A percentile compares a stretch with the other conserved stretches of the same genome.
Conservation (phyloP, 495 filamentous ascomycete species). For the Penicillium steckii region DNA sequence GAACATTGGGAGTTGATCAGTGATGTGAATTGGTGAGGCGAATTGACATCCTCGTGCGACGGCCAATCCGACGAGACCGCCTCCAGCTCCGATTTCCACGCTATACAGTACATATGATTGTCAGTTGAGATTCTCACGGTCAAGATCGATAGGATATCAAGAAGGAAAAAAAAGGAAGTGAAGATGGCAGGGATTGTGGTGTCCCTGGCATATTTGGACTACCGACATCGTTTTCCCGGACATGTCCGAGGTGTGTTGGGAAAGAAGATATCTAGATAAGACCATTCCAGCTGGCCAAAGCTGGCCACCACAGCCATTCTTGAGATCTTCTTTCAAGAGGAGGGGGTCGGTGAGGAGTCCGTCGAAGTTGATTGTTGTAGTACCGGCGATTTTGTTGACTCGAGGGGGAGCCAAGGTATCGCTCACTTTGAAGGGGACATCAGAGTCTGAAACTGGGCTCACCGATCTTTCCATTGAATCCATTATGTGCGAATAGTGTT, state of each 20-base stretch:
- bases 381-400: constrained; percentile 60
- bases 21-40: constrained; percentile 61
- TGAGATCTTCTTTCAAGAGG: constrained; percentile 77
- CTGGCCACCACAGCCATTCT: constrained; percentile 85
- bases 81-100: constrained; percentile 88
- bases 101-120: constrained; percentile 50
- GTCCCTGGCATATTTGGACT: not conserved
- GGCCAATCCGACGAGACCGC: constrained; percentile 73
- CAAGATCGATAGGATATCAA: constrained; percentile 4
- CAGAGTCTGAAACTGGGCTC: constrained; percentile 25
- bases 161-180: constrained; percentile 4
- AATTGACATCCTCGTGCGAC: constrained; percentile 37
- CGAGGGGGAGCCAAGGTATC: constrained; percentile 68
- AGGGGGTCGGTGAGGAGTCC: constrained; percentile 69
- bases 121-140: not conserved
- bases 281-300: constrained; percentile 94
- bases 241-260: constrained; percentile 60
- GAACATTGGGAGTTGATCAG: constrained; percentile 84
- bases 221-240: constrained; percentile 72
- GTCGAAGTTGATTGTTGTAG: constrained; percentile 65
- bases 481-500: not conserved
- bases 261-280: constrained; percentile 78
- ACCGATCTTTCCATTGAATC: constrained; percentile 12
- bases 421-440: constrained; percentile 45
- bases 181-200: not conserved